Percentiles rank a stretch among this genome's conserved stretches.
Conservation (phyloP, 768 basidiomycete species). For the Dacryopinax spathularia region DNA sequence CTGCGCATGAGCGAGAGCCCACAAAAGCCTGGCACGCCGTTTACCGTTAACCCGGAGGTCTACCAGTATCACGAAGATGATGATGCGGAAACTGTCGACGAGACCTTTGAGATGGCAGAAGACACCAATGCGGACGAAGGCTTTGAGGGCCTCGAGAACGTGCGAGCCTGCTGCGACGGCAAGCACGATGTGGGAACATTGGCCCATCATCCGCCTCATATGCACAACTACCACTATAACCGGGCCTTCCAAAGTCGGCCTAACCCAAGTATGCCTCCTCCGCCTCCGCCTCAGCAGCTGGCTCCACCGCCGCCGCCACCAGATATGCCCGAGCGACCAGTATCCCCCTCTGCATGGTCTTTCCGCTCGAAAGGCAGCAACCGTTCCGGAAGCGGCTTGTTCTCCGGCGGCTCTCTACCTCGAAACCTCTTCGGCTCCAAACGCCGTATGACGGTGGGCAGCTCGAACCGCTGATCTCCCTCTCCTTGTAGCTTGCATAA, state of each 20-base stretch:
- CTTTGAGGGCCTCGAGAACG: constrained; percentile 89
- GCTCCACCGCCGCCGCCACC: background rate
- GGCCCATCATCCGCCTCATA: constrained; percentile 22
- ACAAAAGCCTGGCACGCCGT: constrained; percentile 17
- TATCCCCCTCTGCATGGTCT: constrained; percentile 64
- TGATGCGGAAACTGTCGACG: constrained; percentile 43
- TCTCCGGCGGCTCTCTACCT: background rate
- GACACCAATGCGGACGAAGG: constrained; percentile 58
- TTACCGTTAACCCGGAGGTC: constrained; percentile 10
- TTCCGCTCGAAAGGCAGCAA: constrained; percentile 41
- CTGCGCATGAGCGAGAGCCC: constrained; percentile 41
- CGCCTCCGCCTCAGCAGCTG: background rate
- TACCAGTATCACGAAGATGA: constrained; percentile 17
- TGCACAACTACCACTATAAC: constrained; percentile 42
- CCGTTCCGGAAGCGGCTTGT: background rate
- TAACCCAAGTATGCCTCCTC: constrained; percentile 23
- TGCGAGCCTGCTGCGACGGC: constrained; percentile 81
- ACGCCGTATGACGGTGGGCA: background rate
- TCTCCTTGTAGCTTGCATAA: background rate
- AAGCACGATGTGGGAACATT: constrained; percentile 64
- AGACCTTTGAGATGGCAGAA: constrained; percentile 60
- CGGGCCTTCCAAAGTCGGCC: constrained; percentile 33
- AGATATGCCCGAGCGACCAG: constrained; percentile 34
- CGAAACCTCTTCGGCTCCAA: background rate
- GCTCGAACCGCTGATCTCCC: background rate